Base-by-base conservation (phyloP, 331 rosid species). In the Malus hybrid region DNA sequence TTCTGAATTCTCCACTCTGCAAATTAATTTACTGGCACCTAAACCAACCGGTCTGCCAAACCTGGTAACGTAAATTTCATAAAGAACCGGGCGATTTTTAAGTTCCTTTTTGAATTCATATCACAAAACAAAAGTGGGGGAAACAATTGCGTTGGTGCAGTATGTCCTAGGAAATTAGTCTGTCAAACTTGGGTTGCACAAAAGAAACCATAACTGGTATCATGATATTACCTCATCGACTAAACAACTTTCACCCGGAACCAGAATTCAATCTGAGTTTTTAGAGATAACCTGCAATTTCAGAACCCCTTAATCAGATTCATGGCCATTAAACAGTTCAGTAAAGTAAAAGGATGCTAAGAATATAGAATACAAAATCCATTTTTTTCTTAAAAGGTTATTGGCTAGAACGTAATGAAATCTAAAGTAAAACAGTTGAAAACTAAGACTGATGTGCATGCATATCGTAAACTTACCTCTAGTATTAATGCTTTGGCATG, bases 401-500 rank as follows among this genome's bases (percentile, higher is more conserved):
- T 39, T 39, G 46, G 1, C 46, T 39, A 39, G 46, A 39, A 39
- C 11, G 46, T 39, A 39, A 39, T 39, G 13, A 39, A 4, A 39
- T 0, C 13, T 39, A 39, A 39, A 39, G 46, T 9, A 39, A 10
- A 39, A 39, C 13, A 39, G 4, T 6, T 34, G 34, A 33, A 3
- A 63, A 29, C 6, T 44, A 22, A 29, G 5, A 61, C 14, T n/a
- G 5, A 31, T 16, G 22, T 13, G 9, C 10, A 46, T n/a, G 48
- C 69, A 44, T 6, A n/a, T 55, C 57, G 74, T 73, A 42, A 80
- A 78, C 90, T 83, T 83, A 80, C 98, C 98, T 93, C 75, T 3
- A 77, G 77, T 87, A 93, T 84, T 66, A 93, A 75, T 20, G 90
- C 90, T 81, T 91, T 91, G 70, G 97, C 98, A 81, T 91, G 90